These are phyloP conservation scores for Middelhovenomyces tepae DNA, from an alignment of 805 yeast species.

Conservation along the genomic window DNA sequence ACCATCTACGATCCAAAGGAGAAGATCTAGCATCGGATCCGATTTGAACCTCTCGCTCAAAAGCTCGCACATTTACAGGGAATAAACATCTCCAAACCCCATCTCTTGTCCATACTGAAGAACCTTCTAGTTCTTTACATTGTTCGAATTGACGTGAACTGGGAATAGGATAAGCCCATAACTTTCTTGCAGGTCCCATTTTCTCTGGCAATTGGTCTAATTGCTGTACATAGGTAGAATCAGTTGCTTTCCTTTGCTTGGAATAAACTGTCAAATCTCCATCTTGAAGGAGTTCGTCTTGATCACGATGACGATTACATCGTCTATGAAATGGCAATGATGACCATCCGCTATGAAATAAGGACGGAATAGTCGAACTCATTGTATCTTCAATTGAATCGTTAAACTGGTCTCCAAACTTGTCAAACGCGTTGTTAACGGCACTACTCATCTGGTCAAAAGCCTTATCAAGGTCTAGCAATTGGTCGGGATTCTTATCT, in stretches of 20 bases:
- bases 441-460: too few species aligned
- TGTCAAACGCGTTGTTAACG: too few species aligned
- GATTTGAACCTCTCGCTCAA: neutral
- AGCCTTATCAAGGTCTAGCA: too few species aligned
- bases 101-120: constrained; percentile 69
- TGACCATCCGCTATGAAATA: neutral
- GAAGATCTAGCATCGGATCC: constrained; percentile 63
- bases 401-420: too few species aligned
- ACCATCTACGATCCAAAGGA: constrained; percentile 41
- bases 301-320: too few species aligned
- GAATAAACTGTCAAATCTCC: too few species aligned
- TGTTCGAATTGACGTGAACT: constrained; percentile 46
- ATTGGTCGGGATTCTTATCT: too few species aligned
- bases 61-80: constrained; percentile 34
- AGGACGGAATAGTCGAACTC: constrained; percentile 2
- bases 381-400: constrained; percentile 2
- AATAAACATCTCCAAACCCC: constrained; percentile 91
- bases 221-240: too few species aligned
- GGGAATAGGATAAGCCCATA: constrained; percentile 50
- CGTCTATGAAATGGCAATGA: too few species aligned
- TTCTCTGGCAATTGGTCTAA: too few species aligned
- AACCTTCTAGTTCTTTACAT: constrained; percentile 60
- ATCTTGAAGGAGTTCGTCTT: too few species aligned
- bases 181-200: constrained; percentile 2
- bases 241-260: too few species aligned